Evolutionary conservation across 495 filamentous ascomycete species (phyloP).

Genomic region (Lasiosphaeria ovina): DNA sequence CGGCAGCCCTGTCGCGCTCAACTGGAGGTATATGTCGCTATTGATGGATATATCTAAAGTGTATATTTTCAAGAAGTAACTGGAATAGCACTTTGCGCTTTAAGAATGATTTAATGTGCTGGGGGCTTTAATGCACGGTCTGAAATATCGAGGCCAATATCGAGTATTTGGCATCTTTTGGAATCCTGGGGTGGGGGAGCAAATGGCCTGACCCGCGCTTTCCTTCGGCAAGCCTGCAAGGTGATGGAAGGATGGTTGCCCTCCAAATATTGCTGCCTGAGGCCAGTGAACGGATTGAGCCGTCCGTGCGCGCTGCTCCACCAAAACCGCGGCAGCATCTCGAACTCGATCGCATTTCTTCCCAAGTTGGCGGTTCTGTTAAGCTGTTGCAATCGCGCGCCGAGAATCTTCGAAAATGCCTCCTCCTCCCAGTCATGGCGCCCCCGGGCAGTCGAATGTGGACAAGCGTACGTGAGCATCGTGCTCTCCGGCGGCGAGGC

Average conservation of each 20-base stretch:
- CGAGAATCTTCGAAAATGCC: conserved; percentile 39
- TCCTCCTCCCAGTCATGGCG: conserved; percentile 43
- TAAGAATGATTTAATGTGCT: no score
- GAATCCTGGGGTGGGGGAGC: no score
- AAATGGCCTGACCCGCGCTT: conserved; percentile 1
- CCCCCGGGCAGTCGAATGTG: conserved; percentile 71
- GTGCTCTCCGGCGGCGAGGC: not conserved
- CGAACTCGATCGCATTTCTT: conserved; percentile 10
- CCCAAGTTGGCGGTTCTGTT: not conserved
- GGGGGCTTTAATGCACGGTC: no score
- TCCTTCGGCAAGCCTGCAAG: conserved; percentile 13
- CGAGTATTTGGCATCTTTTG: conserved; percentile 1
- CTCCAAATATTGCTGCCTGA: not conserved
- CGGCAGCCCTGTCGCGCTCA: no score
- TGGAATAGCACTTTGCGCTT: no score
- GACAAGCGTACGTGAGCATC: conserved; percentile 73
- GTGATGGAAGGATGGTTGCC: not conserved
- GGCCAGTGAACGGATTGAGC: not conserved
- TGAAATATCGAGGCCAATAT: no score
- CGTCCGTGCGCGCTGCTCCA: conserved; percentile 18
- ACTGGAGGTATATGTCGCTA: no score
- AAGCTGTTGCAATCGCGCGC: conserved; percentile 1
- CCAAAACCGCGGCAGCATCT: conserved; percentile 22
- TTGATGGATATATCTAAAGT: no score
- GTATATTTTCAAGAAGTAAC: no score